Percentiles rank a stretch among this genome's conserved stretches.
Conservation (phyloP, 2,329 filamentous ascomycete species). For the Phialemonium atrogriseum region DNA sequence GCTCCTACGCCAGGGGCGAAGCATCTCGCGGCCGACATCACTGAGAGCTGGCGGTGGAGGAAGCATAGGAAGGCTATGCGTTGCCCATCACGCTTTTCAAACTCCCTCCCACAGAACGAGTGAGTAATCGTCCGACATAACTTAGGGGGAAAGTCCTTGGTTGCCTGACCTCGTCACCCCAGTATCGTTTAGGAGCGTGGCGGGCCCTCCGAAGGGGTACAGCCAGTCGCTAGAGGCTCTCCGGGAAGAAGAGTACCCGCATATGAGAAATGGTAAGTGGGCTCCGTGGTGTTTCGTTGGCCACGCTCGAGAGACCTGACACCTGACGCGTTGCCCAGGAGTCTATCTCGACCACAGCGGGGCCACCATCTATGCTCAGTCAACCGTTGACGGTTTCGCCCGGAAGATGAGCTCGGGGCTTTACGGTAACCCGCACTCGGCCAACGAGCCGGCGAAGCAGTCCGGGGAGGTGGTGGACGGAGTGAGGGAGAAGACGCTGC, state of each 20-base stretch:
- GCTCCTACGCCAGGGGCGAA: too few relatives aligned
- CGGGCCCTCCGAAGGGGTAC: too few relatives aligned
- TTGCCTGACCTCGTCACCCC: too few relatives aligned
- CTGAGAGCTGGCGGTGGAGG: too few relatives aligned
- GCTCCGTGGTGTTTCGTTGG: neutral
- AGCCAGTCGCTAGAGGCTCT: constrained; percentile 25
- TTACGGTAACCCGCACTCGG: constrained; percentile 63
- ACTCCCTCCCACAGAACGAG: too few relatives aligned
- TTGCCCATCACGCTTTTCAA: too few relatives aligned
- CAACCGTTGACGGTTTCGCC: constrained; percentile 47
- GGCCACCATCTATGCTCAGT: constrained; percentile 49
- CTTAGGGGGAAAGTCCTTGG: too few relatives aligned
- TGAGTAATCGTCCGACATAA: too few relatives aligned
- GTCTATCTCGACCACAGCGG: constrained; percentile 52
- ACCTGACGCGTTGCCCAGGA: constrained; percentile 15
- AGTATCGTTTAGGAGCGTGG: too few relatives aligned
- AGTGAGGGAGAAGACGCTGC: constrained; percentile 42
- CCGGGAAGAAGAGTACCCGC: constrained; percentile 30
- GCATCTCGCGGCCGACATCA: too few relatives aligned
- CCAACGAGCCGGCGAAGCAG: constrained; percentile 48
- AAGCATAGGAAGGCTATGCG: too few relatives aligned
- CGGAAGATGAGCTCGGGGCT: constrained; percentile 45
- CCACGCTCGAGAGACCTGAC: neutral
- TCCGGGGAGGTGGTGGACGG: constrained; percentile 50
- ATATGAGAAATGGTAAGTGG: constrained; percentile 32